Base-by-base conservation (phyloP, 345 rosid genomes). In the Sonneratia alba region DNA sequence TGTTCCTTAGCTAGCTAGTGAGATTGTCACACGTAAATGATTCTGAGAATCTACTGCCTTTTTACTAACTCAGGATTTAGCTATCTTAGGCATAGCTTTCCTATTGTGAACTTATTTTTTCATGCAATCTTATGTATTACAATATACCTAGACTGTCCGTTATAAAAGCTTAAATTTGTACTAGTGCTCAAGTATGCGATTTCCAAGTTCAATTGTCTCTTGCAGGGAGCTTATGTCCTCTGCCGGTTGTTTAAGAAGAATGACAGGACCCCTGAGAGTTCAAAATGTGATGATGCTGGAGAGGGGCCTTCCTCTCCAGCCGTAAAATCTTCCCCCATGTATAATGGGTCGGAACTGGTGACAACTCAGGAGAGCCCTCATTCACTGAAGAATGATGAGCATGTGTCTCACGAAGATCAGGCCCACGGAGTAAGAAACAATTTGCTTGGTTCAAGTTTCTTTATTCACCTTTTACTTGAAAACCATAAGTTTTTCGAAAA, bases 181-280 rank as follows among this genome's bases (percentile, higher is more conserved):
- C 7, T 62, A 24, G 66, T 62, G 66, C 27, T 1, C 12, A 21
- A 68, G n/a, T 3, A 3, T 68, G 0, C 24, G 21, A 43, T 68
- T 43, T 13, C 43, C n/a, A 10, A 55, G 19, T 70, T 66, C 13
- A 19, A 37, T 68, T 22, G 5, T 16, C 24, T 64, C 70, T 32
- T 77, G 64, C 85, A 83, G 87, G 70, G n/a, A 67, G 68, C 87
- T 1, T 83, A 70, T 75, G 87, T 83, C 34, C 84, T 83, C 61
- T 77, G 81, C 32, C 84, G 83, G 42, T 73, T 83, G 62, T 81
- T 83, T 73, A 77, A 72, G 72, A 83, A 83, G 76, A 80, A 79
- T 19, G 81, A 79, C 59, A 75, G 55, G 21, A 73, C 78, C 8
- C 62, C 75, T 43, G 76, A 79, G 15, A 45, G 51, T 42, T 57